phyloP scores from a whole-genome alignment of 805 yeast species.

The Pichia insulana region DNA sequence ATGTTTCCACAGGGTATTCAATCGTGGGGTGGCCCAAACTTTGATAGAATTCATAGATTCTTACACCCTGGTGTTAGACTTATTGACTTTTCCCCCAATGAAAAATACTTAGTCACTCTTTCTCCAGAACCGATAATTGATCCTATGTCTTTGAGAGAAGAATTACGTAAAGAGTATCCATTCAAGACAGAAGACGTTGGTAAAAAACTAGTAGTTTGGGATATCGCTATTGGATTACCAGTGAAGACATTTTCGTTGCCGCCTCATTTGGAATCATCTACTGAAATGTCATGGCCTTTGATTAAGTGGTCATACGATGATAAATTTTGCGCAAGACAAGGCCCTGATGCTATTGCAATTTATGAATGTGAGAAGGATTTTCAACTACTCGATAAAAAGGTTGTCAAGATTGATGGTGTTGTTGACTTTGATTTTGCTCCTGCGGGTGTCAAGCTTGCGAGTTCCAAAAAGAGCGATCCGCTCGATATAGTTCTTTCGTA shows the following conservation, averaged over 20 bases:
- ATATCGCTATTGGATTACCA: constrained; percentile 71
- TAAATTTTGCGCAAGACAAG: constrained; percentile 88
- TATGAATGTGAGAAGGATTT: constrained; percentile 70
- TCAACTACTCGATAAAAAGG: constrained; percentile 77
- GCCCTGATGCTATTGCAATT: constrained; percentile 85
- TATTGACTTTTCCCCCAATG: constrained; percentile 88
- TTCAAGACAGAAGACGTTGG: constrained; percentile 85
- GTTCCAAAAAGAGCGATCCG: constrained; percentile 40
- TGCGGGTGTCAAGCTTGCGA: constrained; percentile 62
- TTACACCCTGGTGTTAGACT: constrained; percentile 84
- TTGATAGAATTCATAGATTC: constrained; percentile 66
- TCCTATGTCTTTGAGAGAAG: constrained; percentile 59
- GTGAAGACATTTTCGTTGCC: constrained; percentile 87
- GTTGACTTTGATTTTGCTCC: constrained; percentile 95
- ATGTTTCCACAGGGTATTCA: constrained; percentile 92
- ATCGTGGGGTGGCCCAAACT: constrained; percentile 88
- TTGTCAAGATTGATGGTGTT: constrained; percentile 74
- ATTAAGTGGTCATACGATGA: constrained; percentile 94
- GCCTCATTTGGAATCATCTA: constrained; percentile 55
- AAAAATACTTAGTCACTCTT: constrained; percentile 80
- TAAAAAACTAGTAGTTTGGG: constrained; percentile 92
- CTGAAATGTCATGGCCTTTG: constrained; percentile 86
- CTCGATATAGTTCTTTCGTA: constrained; percentile 68
- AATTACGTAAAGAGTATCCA: constrained; percentile 56
- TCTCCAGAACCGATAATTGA: constrained; percentile 75